These are phyloP conservation scores for Aureoboletus auriporus DNA, from an alignment of 768 basidiomycete genomes.

Conservation along the genomic window DNA sequence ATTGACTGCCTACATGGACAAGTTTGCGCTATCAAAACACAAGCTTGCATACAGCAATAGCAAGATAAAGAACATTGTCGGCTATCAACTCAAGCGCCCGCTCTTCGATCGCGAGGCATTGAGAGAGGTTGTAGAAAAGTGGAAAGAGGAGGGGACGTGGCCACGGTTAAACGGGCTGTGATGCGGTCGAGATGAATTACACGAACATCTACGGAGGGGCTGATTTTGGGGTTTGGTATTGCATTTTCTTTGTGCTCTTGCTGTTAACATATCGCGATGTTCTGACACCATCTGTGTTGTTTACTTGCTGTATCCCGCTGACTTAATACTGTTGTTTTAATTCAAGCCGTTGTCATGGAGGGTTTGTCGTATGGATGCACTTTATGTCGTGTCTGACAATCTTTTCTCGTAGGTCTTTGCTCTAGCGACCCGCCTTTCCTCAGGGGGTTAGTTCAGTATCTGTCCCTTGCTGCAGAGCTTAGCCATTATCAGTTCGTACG, in stretches of 20 bases:
- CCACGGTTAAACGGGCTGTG: conserved; percentile 21
- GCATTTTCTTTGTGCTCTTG: conserved; percentile 10
- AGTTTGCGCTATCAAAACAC: conserved; percentile 66
- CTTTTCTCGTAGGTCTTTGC: conserved; percentile 34
- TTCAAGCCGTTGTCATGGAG: background rate
- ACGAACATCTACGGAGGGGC: conserved; percentile 13
- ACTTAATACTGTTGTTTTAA: conserved; percentile 25
- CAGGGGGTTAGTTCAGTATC: conserved; percentile 55
- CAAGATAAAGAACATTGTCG: conserved; percentile 72
- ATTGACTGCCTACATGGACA: conserved; percentile 76
- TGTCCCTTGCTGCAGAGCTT: conserved; percentile 64
- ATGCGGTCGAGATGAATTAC: background rate
- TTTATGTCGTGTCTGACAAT: conserved; percentile 1
- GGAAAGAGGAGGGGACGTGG: conserved; percentile 64
- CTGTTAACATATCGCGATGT: conserved; percentile 10
- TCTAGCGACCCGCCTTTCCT: conserved; percentile 35
- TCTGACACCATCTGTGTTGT: conserved; percentile 6
- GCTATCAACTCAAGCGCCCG: conserved; percentile 63
- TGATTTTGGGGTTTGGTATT: conserved; percentile 16
- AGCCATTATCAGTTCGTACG: conserved; percentile 52
- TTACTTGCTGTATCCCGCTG: conserved; percentile 23
- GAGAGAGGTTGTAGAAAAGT: conserved; percentile 72
- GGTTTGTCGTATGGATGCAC: too few relatives aligned
- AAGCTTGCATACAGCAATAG: conserved; percentile 61
- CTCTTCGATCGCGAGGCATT: conserved; percentile 58